These are phyloP conservation scores for Penicillium sp. DNA, from an alignment of 2,329 filamentous ascomycete genomes.

Conservation along the genomic window DNA sequence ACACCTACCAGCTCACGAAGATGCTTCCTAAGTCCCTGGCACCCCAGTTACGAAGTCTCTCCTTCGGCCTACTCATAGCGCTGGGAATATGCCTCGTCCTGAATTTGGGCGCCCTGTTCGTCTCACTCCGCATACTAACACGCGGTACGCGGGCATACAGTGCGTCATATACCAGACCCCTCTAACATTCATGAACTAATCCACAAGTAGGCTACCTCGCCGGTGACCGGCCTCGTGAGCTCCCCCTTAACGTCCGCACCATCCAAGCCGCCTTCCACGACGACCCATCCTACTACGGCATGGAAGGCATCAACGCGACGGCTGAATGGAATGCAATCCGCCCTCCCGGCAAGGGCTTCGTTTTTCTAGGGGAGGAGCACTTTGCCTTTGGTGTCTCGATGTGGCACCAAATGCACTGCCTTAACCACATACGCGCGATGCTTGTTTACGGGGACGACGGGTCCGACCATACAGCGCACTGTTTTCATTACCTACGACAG, in stretches of 20 bases:
- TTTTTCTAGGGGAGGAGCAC: slow-evolving; percentile 2
- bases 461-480: slow-evolving; percentile 1
- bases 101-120: not conserved
- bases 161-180: too few species aligned
- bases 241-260: not conserved
- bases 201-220: not conserved
- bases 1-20: too few species aligned
- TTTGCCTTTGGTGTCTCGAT: slow-evolving; percentile 1
- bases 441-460: slow-evolving; percentile 2
- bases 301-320: not conserved
- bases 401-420: slow-evolving; percentile 4
- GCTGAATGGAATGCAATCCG: slow-evolving; percentile 4
- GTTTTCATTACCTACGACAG: slow-evolving; percentile 4
- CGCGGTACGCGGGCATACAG: not conserved
- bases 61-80: not conserved
- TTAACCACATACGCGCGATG: not conserved
- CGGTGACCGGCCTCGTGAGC: slow-evolving; percentile 2
- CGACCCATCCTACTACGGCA: not conserved
- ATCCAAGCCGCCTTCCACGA: slow-evolving; percentile 2
- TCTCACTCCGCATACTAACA: slow-evolving; percentile 1
- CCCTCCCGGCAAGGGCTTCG: slow-evolving; percentile 1
- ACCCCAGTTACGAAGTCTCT: too few species aligned
- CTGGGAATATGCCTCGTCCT: slow-evolving; percentile 1
- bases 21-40: too few species aligned
- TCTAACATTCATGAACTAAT: not conserved